These are phyloP conservation scores for Artemisia argyi DNA, from an alignment of 129 eudicot genomes.

Conservation along the genomic window DNA sequence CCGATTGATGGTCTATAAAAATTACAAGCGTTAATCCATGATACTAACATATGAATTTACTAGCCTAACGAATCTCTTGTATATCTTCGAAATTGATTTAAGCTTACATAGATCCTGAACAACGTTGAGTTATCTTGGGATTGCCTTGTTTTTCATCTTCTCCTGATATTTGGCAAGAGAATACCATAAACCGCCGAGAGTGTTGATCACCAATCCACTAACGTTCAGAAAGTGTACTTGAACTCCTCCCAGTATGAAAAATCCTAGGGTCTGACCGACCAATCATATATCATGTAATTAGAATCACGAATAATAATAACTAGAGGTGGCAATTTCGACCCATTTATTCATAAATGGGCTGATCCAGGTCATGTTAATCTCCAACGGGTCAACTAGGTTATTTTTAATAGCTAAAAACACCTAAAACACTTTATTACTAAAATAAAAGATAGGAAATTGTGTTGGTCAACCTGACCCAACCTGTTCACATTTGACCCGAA, in stretches of 20 bases:
- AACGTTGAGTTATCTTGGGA: slow-evolving; percentile 25
- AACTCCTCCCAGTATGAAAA: slow-evolving; percentile 88
- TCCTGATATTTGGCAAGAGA: slow-evolving; percentile 84
- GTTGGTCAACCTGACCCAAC: no score
- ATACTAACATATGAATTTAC: slow-evolving; percentile 2
- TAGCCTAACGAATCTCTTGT: slow-evolving; percentile 16
- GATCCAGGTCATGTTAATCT: no score
- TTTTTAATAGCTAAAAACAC: no score
- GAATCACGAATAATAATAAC: not conserved
- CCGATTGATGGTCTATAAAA: no score
- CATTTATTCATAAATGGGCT: no score
- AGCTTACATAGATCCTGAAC: slow-evolving; percentile 8
- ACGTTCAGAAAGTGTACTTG: slow-evolving; percentile 80
- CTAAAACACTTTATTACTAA: no score
- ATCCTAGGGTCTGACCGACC: slow-evolving; percentile 71
- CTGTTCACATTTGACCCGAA: no score
- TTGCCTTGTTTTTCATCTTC: slow-evolving; percentile 38
- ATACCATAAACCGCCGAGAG: slow-evolving; percentile 95
- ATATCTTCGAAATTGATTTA: not conserved
- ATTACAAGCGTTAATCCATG: slow-evolving; percentile 7
- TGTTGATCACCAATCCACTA: slow-evolving; percentile 80
- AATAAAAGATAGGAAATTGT: no score
- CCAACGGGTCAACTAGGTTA: no score
- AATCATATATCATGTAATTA: slow-evolving; percentile 14
- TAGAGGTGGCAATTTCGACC: no score